phyloP scores from a whole-genome alignment of 306 rosid species.

The Prunus padus region DNA sequence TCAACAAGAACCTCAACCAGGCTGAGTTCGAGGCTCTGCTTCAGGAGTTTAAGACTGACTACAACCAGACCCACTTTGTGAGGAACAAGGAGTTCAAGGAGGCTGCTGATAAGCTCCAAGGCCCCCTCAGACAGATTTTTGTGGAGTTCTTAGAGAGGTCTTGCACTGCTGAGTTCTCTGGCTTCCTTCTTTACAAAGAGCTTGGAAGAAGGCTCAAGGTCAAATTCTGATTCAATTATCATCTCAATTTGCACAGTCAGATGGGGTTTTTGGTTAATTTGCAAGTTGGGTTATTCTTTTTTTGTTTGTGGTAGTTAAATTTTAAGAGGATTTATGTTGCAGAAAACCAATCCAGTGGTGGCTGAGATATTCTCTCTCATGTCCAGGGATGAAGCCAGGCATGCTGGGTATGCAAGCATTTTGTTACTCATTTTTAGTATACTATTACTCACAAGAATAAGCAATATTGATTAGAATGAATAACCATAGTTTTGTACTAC shows the following conservation, averaged over 20 bases:
- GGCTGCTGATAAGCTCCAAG: constrained; percentile 89
- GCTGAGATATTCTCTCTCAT: constrained; percentile 99
- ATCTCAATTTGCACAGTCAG: too few species aligned
- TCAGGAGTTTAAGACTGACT: constrained; percentile 98
- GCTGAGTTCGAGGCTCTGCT: constrained; percentile 82
- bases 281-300: neutral
- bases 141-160: constrained; percentile 99
- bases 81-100: constrained; percentile 98
- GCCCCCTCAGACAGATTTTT: constrained; percentile 84
- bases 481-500: neutral
- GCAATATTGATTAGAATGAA: neutral
- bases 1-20: constrained; percentile 81
- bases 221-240: neutral
- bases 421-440: neutral
- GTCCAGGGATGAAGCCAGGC: constrained; percentile 99
- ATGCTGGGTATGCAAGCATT: constrained; percentile 71
- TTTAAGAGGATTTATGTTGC: constrained; percentile 34
- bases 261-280: too few species aligned
- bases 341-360: constrained; percentile 99
- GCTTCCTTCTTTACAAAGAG: constrained; percentile 96
- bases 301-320: constrained; percentile 14
- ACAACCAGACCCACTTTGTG: constrained; percentile 94
- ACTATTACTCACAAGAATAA: neutral
- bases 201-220: constrained; percentile 97
- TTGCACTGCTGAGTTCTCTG: constrained; percentile 98